Evolutionary conservation across 2,329 filamentous ascomycete species (phyloP).

Genomic region (Verticillium isaacii): DNA sequence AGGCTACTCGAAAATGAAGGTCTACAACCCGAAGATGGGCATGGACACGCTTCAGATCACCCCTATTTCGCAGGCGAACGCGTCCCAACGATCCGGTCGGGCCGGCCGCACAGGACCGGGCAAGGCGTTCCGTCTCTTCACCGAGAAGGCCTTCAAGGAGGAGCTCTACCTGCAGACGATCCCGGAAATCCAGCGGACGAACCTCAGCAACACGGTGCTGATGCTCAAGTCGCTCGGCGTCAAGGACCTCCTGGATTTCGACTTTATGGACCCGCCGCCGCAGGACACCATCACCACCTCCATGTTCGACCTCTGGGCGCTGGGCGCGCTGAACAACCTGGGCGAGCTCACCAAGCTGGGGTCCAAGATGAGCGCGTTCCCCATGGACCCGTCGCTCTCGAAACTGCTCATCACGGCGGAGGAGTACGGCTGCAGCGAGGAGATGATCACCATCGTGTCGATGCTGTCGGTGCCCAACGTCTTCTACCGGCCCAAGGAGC

Average conservation of each 20-base stretch:
- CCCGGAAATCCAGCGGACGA: conserved; percentile 94
- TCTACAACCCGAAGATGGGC: conserved; percentile 98
- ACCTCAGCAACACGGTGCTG: conserved; percentile 89
- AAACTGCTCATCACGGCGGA: conserved; percentile 91
- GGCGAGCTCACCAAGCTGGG: conserved; percentile 87
- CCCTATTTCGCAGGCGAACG: conserved; percentile 94
- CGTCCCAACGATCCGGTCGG: conserved; percentile 86
- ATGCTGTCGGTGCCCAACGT: conserved; percentile 97
- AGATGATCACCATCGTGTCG: conserved; percentile 96
- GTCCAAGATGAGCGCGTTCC: conserved; percentile 91
- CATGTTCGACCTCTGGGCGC: conserved; percentile 93
- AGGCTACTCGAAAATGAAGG: conserved; percentile 95
- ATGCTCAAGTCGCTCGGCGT: conserved; percentile 93
- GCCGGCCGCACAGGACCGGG: conserved; percentile 93
- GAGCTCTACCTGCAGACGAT: conserved; percentile 97
- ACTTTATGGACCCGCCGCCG: conserved; percentile 98
- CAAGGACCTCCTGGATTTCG: conserved; percentile 89
- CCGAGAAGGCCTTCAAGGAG: conserved; percentile 90
- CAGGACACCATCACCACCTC: conserved; percentile 98
- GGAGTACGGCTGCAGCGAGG: conserved; percentile 88
- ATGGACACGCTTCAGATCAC: conserved; percentile 99
- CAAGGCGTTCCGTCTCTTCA: conserved; percentile 91
- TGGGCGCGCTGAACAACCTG: conserved; percentile 89
- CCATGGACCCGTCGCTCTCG: conserved; percentile 93
- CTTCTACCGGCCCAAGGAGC: conserved; percentile 94